These are phyloP conservation scores for Calocybe gambosa DNA, from an alignment of 1,284 basidiomycete genomes.

Conservation along the genomic window DNA sequence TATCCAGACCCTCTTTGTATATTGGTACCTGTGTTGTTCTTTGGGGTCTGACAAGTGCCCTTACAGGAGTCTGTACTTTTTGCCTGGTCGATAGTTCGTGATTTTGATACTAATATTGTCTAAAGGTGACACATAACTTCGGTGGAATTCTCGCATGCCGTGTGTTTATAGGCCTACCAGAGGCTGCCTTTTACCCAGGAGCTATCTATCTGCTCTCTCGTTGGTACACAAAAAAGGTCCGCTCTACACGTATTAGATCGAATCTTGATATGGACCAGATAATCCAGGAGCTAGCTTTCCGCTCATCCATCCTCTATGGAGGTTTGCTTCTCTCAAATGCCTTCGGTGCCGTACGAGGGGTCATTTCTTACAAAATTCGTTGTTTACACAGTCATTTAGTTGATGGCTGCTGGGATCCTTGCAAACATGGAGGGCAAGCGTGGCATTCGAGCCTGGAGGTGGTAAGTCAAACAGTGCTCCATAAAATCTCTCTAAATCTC, in stretches of 20 bases:
- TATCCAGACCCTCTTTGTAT: slow-evolving; percentile 50
- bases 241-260: not conserved
- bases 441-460: slow-evolving; percentile 69
- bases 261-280: not conserved
- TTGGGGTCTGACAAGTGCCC: slow-evolving; percentile 57
- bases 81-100: not conserved
- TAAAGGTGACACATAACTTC: slow-evolving; percentile 53
- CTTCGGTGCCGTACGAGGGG: slow-evolving; percentile 53
- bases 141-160: slow-evolving; percentile 53
- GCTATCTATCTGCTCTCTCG: slow-evolving; percentile 55
- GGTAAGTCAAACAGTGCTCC: slow-evolving; percentile 32
- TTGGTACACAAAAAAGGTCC: slow-evolving; percentile 59
- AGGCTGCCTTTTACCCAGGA: slow-evolving; percentile 64
- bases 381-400: slow-evolving; percentile 25
- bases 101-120: not conserved
- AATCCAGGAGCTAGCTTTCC: slow-evolving; percentile 52
- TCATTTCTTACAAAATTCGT: not conserved
- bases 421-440: slow-evolving; percentile 60
- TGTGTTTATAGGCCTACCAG: slow-evolving; percentile 58
- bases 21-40: slow-evolving; percentile 54
- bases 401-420: slow-evolving; percentile 68
- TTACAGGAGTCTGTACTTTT: slow-evolving; percentile 46
- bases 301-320: slow-evolving; percentile 64
- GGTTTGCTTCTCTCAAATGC: slow-evolving; percentile 73
- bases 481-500: not conserved